Percentiles rank a stretch among this genome's conserved stretches.
These are phyloP conservation scores for Crataegus laevigata DNA, from an alignment of 306 rosid species.

Conservation along the genomic window DNA sequence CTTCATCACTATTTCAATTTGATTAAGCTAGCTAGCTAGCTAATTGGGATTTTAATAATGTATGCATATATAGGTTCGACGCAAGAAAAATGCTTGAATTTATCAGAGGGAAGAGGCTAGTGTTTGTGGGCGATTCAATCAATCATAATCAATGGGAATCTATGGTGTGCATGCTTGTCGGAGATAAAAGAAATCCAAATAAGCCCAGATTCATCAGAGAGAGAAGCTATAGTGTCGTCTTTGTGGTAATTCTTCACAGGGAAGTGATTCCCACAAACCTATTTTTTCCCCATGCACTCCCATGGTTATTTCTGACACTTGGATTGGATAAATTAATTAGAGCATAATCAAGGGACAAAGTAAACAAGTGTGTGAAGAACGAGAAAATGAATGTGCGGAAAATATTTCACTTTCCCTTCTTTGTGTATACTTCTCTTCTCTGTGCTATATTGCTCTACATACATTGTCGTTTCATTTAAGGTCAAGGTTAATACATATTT, in stretches of 20 bases:
- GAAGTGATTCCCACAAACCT: too few relatives aligned
- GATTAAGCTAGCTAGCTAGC: not conserved
- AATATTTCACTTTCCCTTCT: too few relatives aligned
- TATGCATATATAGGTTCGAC: slow-evolving; percentile 50
- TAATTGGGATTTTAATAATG: not conserved
- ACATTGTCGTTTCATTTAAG: not conserved
- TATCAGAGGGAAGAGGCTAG: slow-evolving; percentile 84
- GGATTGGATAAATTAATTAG: too few relatives aligned
- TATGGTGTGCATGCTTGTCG: slow-evolving; percentile 70
- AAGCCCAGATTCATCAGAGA: slow-evolving; percentile 69
- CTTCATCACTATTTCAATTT: not conserved
- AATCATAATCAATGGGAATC: slow-evolving; percentile 97
- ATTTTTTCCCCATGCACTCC: too few relatives aligned
- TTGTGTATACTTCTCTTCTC: not conserved
- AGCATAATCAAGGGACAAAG: too few relatives aligned
- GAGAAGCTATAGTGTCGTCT: slow-evolving; percentile 67
- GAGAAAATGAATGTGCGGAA: too few relatives aligned
- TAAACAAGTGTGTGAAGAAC: too few relatives aligned
- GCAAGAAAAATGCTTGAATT: slow-evolving; percentile 82
- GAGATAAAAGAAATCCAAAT: slow-evolving; percentile 61
- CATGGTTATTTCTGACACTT: too few relatives aligned
- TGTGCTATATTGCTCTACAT: too few relatives aligned
- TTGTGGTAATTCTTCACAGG: slow-evolving; percentile 52
- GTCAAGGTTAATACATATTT: not conserved
- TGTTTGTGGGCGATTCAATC: slow-evolving; percentile 93